Evolutionary conservation across 2,329 filamentous ascomycete genomes (phyloP), one percentile per base, ranked within the genome.

Genomic region (Neurospora crassa): DNA sequence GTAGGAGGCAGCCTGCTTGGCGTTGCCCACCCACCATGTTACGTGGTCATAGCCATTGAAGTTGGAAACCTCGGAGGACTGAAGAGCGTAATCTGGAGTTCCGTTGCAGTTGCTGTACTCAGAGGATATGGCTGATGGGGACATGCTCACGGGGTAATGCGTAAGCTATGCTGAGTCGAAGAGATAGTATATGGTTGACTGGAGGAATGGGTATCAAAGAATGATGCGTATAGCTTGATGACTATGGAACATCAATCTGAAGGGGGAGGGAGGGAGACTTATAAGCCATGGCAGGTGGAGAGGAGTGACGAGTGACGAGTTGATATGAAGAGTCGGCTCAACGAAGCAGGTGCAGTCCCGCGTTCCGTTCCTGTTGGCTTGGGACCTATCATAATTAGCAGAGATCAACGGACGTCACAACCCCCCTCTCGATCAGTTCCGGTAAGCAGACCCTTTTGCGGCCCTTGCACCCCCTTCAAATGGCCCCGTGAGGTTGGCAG

Each of bases 21-120:
- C 94, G 79, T 98, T 98, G 79, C 94, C 94, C 40, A 97, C 95
- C 84, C 93, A 97, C 94, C 94, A 97, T 76, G 93, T 94, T 71
- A 97, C 88, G 81, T 97, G 92, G 82, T 97, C 93, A 80, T 97
- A 97, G 78, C 93, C 94, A 73, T 89, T 88, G 83, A 97, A 94
- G 79, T 85, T 87, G 77, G 80, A 81, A 73, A 70, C 40, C 41
- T 76, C 83, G 76, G 76, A 85, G 68, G 78, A 82, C 76, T 87
- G 84, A 67, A 88, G 83, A 73, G 86, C 84, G 76, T 84, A 87
- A 76, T 87, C 87, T 20, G 84, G 84, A 77, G 86, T 86, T 72
- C 80, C 78, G 63, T 79, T 77, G 53, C 80, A 79, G 43, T 81
- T 78, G 75, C 83, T 81, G 68, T 79, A 79, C 75, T 83, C 80